phyloP scores from a whole-genome alignment of 177 flowering plant species.

The Tripterygium wilfordii region DNA sequence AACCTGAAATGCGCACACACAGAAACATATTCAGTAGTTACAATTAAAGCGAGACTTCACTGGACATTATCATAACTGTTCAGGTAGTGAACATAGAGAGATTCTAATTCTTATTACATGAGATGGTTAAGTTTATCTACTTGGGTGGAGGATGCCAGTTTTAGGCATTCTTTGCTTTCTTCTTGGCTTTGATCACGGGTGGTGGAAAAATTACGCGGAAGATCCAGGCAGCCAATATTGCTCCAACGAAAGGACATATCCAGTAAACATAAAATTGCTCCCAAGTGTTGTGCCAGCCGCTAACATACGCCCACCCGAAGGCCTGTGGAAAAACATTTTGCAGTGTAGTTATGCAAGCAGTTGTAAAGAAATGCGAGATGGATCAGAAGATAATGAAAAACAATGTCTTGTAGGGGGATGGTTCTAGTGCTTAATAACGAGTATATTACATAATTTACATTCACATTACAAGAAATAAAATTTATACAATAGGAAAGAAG shows the following conservation, averaged over 20 bases:
- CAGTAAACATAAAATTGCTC: conserved; percentile 56
- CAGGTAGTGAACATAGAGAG: not conserved
- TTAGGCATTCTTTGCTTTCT: conserved; percentile 11
- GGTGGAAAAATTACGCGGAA: conserved; percentile 29
- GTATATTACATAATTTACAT: too few relatives aligned
- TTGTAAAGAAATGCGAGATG: too few relatives aligned
- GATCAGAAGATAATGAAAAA: too few relatives aligned
- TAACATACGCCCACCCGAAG: conserved; percentile 54
- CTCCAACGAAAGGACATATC: conserved; percentile 58
- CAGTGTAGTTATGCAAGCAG: too few relatives aligned
- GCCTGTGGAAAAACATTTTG: conserved; percentile 35
- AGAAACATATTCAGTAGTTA: too few relatives aligned
- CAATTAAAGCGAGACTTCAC: too few relatives aligned
- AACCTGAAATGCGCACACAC: too few relatives aligned
- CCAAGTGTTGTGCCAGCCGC: conserved; percentile 51
- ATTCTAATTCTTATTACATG: not conserved
- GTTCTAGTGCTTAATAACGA: too few relatives aligned
- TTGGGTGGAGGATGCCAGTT: not conserved
- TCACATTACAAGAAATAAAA: too few relatives aligned
- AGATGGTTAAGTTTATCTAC: not conserved
- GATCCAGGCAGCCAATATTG: conserved; percentile 42
- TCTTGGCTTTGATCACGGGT: conserved; percentile 19
- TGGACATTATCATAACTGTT: too few relatives aligned
- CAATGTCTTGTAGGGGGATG: too few relatives aligned
- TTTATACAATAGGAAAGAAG: too few relatives aligned